phyloP scores from a whole-genome alignment of 1,139 yeast species.

The Protomyces arabidopsidicola region DNA sequence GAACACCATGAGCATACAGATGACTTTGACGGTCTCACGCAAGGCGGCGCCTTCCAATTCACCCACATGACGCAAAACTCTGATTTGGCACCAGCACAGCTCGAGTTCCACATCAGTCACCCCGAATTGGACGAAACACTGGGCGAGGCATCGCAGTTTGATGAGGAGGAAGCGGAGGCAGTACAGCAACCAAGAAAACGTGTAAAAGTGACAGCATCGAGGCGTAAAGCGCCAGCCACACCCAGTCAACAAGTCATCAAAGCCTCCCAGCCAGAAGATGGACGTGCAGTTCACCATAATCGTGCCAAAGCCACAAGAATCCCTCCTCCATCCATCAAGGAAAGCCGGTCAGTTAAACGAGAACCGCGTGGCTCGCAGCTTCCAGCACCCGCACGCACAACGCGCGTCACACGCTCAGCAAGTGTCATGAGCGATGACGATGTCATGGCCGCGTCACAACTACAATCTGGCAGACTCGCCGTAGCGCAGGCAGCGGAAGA shows the following conservation, averaged over 20 bases:
- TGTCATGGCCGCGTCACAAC: not conserved
- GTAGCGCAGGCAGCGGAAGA: not conserved
- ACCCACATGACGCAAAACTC: not conserved
- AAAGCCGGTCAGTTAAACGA: not conserved
- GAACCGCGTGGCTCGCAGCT: not conserved
- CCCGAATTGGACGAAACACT: not conserved
- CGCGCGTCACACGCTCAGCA: not conserved
- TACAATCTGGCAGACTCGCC: not conserved
- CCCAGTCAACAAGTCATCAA: not conserved
- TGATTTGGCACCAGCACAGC: not conserved
- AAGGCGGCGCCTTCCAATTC: not conserved
- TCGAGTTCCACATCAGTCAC: not conserved
- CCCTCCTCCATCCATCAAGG: too few relatives aligned
- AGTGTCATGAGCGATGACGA: not conserved
- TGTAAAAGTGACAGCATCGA: not conserved
- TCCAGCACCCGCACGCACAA: not conserved
- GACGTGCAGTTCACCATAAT: not conserved
- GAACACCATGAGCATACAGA: not conserved
- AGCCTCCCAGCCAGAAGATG: not conserved
- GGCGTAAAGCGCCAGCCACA: not conserved
- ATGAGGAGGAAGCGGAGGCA: not conserved
- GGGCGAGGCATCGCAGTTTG: not conserved
- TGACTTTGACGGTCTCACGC: not conserved
- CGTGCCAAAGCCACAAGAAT: not conserved
- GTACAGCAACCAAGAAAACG: not conserved